Base-by-base conservation (phyloP, 352 stramenopile species). In the Phytopythium boreale region DNA sequence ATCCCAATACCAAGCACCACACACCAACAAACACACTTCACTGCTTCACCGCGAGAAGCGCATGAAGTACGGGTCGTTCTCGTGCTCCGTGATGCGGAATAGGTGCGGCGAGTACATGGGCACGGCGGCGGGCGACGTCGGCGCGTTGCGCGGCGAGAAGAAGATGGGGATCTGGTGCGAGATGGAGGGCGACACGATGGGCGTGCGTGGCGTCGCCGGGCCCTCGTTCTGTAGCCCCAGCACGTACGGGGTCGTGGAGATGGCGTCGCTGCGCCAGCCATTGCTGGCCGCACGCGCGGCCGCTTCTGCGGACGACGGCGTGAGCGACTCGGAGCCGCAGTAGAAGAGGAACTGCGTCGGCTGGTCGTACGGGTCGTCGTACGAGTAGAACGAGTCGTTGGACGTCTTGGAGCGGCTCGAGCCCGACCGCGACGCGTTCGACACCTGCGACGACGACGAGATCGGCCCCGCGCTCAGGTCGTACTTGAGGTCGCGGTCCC, bases 311-410 rank as follows among this genome's bases (percentile, higher is more conserved):
- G 76, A 79, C 46, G 61, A 75, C 20, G 72, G 73, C 10, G 77
- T 81, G 17, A 69, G 64, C 14, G 62, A 56, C 60, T 83, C 77
- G 37, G 61, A 80, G 7, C 77, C 77, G 24, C 77, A 77, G 64
- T 86, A 86, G 53, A 86, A 86, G 58, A 86, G 72, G 62, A 86
- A 86, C 51, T 86, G 70, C 63, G 80, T 70, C 20, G 70, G 69
- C 59, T 61, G 56, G 61, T 82, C 66, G 26, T 77, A 71, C 49
- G 69, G 67, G 37, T 78, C 64, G 41, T 83, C 72, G 64, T 80
- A 82, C 41, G 70, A 70, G 22, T 67, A 70, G 55, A 69, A 70
- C 11, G 72, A 79, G 14, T 64, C 46, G n/a, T 63, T 75, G 7
- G 70, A 72, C 15, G 53, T 64, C 22, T 71, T 75, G 4, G 72